A percentile compares a stretch with the other conserved stretches of the same genome.
Conservation (phyloP, 257 asterid species). For the Striga asiatica region DNA sequence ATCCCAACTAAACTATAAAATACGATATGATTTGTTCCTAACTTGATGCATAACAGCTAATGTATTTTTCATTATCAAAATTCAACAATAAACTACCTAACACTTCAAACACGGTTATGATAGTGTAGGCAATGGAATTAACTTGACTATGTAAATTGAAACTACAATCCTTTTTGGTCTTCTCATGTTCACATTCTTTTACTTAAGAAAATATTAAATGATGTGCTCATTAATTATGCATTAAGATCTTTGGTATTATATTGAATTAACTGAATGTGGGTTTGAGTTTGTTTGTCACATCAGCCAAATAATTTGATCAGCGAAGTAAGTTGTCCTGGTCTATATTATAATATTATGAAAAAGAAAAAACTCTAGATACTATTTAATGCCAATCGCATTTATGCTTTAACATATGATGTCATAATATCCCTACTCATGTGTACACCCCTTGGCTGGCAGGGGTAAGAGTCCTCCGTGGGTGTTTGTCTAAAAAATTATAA, state of each 20-base stretch:
- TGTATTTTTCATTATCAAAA: background rate
- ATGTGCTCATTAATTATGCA: background rate
- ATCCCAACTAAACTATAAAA: too few relatives aligned
- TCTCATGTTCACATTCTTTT: background rate
- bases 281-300: background rate
- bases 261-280: background rate
- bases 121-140: background rate
- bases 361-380: too few relatives aligned
- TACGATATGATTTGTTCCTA: too few relatives aligned
- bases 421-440: background rate
- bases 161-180: background rate
- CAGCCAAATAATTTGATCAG: slow-evolving; percentile 1
- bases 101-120: background rate
- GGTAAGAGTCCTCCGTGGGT: background rate
- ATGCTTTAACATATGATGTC: background rate
- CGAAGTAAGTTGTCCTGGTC: background rate
- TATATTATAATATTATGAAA: too few relatives aligned
- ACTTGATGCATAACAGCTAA: too few relatives aligned
- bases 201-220: background rate
- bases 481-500: background rate
- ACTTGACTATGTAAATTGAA: background rate
- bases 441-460: background rate
- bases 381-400: background rate
- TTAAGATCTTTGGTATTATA: background rate
- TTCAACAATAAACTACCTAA: background rate